Percentiles rank a stretch among this genome's conserved stretches.
These are phyloP conservation scores for Trichoderma oligosporum DNA, from an alignment of 2,329 filamentous ascomycete genomes.

Conservation along the genomic window DNA sequence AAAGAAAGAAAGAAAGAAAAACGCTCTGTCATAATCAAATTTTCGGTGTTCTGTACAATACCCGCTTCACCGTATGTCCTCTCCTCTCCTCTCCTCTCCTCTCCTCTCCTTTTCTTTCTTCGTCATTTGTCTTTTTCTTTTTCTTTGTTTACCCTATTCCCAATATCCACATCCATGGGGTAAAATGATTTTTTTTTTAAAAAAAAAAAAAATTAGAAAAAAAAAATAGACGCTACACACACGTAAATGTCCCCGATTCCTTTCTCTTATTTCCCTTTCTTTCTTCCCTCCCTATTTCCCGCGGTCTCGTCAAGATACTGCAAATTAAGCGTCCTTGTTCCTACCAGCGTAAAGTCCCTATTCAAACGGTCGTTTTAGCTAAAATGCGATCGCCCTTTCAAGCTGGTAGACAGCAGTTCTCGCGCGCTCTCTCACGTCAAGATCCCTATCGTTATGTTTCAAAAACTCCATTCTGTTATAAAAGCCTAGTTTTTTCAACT, in stretches of 20 bases:
- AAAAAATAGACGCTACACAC: background rate
- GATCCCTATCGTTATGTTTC: conserved; percentile 62
- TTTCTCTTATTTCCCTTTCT: background rate
- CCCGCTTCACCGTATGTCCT: background rate
- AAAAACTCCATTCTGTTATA: conserved; percentile 61
- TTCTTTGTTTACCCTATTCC: background rate
- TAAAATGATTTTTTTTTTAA: background rate
- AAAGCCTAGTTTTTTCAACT: conserved; percentile 70
- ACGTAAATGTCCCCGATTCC: background rate
- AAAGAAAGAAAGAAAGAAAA: background rate
- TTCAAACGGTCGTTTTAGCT: background rate
- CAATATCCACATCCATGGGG: background rate
- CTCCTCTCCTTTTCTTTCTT: too few relatives aligned
- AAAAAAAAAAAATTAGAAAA: background rate
- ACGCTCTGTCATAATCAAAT: background rate
- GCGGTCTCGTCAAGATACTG: background rate
- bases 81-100: background rate
- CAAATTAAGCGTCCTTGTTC: background rate
- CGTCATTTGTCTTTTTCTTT: too few relatives aligned
- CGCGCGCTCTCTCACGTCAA: conserved; percentile 80
- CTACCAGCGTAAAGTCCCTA: background rate
- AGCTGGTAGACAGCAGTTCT: conserved; percentile 76
- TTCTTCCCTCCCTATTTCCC: background rate
- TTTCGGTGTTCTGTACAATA: background rate
- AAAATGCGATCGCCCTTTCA: conserved; percentile 40